Evolutionary conservation across 2,329 filamentous ascomycete species (phyloP).

Genomic region (Parastagonospora avenae): DNA sequence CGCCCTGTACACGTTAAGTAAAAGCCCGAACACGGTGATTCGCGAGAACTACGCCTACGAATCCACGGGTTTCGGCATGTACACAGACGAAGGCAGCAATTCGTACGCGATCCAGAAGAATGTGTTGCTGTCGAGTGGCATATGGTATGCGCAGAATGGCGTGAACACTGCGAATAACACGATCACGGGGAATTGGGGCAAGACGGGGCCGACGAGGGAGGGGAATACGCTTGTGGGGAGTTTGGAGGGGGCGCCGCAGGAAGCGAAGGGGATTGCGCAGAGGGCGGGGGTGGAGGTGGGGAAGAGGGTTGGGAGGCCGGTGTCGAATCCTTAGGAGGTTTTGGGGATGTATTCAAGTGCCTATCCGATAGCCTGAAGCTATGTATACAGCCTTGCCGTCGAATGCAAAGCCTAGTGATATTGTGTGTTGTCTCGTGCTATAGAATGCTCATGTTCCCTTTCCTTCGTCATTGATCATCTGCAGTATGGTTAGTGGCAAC

Average conservation of each 20-base stretch:
- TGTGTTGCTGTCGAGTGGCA: constrained; percentile 12
- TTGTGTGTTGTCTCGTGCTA: no score
- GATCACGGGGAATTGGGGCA: constrained; percentile 13
- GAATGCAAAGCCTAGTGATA: no score
- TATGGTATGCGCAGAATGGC: constrained; percentile 16
- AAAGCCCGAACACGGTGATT: constrained; percentile 14
- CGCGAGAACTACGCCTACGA: constrained; percentile 15
- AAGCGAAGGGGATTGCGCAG: constrained; percentile 7
- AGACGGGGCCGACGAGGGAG: constrained; percentile 4
- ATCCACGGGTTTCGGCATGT: constrained; percentile 15
- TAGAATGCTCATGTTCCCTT: no score
- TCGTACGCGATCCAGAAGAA: constrained; percentile 14
- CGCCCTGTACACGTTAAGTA: constrained; percentile 18
- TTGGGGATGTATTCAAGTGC: not conserved
- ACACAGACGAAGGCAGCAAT: constrained; percentile 19
- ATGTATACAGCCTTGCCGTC: no score
- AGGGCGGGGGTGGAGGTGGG: constrained; percentile 10
- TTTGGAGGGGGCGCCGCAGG: constrained; percentile 5
- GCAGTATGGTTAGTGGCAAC: no score
- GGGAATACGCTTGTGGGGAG: constrained; percentile 11
- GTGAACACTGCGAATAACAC: constrained; percentile 19
- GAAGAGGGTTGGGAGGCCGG: constrained; percentile 10
- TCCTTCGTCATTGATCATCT: no score
- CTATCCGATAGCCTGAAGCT: no score
- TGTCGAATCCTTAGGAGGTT: constrained; percentile 6